phyloP scores from a whole-genome alignment of 2,329 filamentous ascomycete genomes.

The Zymoseptoria pseudotritici region DNA sequence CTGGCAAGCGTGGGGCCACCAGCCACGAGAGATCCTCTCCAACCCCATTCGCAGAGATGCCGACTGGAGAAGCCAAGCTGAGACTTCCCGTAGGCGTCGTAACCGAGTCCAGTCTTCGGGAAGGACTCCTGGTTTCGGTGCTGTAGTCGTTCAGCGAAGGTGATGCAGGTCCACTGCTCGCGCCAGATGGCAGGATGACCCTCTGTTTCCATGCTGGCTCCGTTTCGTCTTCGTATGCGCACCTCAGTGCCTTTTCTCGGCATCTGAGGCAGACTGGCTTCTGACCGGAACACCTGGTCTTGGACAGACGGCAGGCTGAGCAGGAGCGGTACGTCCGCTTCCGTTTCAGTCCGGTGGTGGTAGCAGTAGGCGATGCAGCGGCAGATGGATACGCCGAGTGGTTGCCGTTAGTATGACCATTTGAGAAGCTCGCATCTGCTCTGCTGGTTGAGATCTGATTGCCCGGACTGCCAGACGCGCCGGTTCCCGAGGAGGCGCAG shows the following conservation, averaged over 20 bases:
- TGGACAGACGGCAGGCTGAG: conserved; percentile 15
- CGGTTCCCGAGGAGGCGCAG: conserved; percentile 10
- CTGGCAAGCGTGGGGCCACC: conserved; percentile 10
- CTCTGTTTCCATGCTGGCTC: conserved; percentile 21
- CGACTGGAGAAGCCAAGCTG: conserved; percentile 10
- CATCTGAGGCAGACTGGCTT: conserved; percentile 18
- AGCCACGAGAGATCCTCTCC: conserved; percentile 15
- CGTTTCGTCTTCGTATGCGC: conserved; percentile 17
- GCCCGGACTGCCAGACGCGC: background rate
- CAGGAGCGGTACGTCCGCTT: conserved; percentile 20
- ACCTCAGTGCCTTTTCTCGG: conserved; percentile 14
- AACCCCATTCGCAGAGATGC: background rate
- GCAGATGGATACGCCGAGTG: background rate
- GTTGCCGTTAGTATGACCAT: background rate
- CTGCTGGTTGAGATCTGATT: background rate
- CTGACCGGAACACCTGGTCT: conserved; percentile 19
- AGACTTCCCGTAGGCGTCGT: conserved; percentile 10
- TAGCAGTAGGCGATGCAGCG: conserved; percentile 1
- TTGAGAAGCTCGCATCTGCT: background rate
- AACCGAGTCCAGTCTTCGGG: conserved; percentile 6
- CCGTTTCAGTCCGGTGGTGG: conserved; percentile 12
- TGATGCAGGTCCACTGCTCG: background rate
- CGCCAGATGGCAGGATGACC: conserved; percentile 2
- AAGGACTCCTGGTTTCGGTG: conserved; percentile 1
- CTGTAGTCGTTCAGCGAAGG: background rate